A percentile compares a stretch with the other conserved stretches of the same genome.
These are phyloP conservation scores for Crithidia thermophila DNA, from an alignment of 208 protist species.

Conservation along the genomic window DNA sequence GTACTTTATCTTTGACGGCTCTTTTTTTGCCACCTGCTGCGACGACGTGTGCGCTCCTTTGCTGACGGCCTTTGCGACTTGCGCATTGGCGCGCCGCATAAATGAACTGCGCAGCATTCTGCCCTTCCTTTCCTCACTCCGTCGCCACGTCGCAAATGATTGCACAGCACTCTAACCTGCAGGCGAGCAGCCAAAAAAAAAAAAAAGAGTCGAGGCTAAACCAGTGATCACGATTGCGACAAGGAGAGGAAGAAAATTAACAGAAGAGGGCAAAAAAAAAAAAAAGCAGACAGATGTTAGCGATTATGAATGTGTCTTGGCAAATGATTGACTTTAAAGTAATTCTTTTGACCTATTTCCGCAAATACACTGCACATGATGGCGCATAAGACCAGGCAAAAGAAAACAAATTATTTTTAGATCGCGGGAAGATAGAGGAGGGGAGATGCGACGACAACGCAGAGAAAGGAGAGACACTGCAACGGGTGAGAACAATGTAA, in stretches of 20 bases:
- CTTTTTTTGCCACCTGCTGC: conserved; percentile 24
- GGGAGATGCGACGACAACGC: no score
- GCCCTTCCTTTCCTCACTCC: no score
- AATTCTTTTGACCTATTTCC: no score
- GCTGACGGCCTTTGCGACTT: conserved; percentile 10
- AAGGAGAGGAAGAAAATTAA: no score
- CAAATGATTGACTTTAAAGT: no score
- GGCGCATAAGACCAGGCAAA: no score
- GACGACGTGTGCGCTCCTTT: conserved; percentile 10
- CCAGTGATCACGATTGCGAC: background rate
- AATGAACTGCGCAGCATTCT: conserved; percentile 49
- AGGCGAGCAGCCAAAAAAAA: background rate
- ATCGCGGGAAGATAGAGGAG: no score
- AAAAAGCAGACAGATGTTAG: background rate
- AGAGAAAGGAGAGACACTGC: no score
- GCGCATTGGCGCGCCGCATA: conserved; percentile 32
- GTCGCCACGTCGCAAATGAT: no score
- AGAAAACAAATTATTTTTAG: no score
- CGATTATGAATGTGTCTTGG: background rate
- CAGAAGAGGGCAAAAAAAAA: background rate
- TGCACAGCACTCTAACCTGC: background rate
- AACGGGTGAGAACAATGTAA: no score
- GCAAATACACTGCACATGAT: no score
- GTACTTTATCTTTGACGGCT: conserved; percentile 36
- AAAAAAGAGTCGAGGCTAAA: background rate